Percentiles rank a stretch among this genome's conserved stretches.
These are phyloP conservation scores for Tricholoma sp. DNA, from an alignment of 768 basidiomycete genomes.

Conservation along the genomic window DNA sequence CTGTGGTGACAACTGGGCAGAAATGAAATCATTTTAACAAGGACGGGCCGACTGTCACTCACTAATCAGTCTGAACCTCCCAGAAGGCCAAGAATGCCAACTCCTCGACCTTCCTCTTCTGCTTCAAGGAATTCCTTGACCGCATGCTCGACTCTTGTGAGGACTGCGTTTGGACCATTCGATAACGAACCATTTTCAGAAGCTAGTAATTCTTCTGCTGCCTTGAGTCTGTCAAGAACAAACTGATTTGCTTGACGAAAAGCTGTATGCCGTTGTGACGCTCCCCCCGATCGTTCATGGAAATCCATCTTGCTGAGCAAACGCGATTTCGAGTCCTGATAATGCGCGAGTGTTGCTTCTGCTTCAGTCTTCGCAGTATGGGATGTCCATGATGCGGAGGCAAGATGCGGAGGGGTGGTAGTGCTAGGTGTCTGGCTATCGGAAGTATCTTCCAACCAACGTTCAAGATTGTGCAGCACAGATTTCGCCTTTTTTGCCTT, in stretches of 20 bases:
- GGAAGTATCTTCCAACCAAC: conserved; percentile 38
- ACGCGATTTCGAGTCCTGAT: conserved; percentile 36
- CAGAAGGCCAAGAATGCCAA: conserved; percentile 41
- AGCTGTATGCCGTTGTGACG: conserved; percentile 20
- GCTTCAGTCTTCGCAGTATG: neutral
- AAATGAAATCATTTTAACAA: neutral
- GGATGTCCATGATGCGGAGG: neutral
- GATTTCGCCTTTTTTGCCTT: conserved; percentile 49
- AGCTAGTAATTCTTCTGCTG: conserved; percentile 42
- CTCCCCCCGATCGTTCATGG: neutral
- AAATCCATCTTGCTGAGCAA: conserved; percentile 32
- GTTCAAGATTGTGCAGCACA: conserved; percentile 43
- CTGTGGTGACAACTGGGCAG: neutral
- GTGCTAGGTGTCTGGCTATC: neutral
- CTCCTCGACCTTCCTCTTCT: conserved; percentile 16
- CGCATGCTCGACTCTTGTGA: conserved; percentile 44
- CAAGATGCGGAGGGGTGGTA: neutral
- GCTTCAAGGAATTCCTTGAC: conserved; percentile 25
- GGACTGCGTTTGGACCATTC: conserved; percentile 23
- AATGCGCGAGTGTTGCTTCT: conserved; percentile 21
- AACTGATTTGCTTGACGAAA: conserved; percentile 42
- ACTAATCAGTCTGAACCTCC: conserved; percentile 33
- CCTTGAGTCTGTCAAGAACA: conserved; percentile 49
- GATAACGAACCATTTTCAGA: conserved; percentile 10
- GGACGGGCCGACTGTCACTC: neutral